Evolutionary conservation across 208 protist genomes (phyloP).

Genomic region (Herpetomonas tarakana): DNA sequence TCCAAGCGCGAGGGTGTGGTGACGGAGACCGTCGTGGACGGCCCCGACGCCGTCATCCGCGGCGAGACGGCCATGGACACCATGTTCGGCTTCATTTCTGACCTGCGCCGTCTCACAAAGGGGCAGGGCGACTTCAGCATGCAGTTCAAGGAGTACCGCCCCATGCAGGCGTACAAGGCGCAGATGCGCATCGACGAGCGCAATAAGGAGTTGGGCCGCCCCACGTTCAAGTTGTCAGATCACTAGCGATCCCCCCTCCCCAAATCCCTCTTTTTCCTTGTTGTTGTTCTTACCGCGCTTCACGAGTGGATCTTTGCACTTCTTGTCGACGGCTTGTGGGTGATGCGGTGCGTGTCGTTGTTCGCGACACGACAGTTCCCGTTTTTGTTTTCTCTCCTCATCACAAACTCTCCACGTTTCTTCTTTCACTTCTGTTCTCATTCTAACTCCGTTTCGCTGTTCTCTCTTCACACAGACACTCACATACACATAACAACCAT

Average conservation of each 20-base stretch:
- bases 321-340: too few species aligned
- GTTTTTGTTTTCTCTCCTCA: too few species aligned
- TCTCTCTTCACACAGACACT: too few species aligned
- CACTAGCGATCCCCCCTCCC: constrained; percentile 17
- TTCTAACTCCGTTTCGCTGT: too few species aligned
- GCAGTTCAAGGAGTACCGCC: constrained; percentile 91
- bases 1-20: constrained; percentile 86
- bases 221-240: constrained; percentile 58
- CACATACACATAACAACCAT: too few species aligned
- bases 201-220: constrained; percentile 79
- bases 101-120: constrained; percentile 90
- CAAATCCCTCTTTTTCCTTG: constrained; percentile 1
- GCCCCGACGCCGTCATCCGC: constrained; percentile 79
- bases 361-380: too few species aligned
- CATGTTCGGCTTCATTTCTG: constrained; percentile 94
- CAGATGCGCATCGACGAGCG: constrained; percentile 89
- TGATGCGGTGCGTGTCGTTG: too few species aligned
- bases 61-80: constrained; percentile 90
- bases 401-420: too few species aligned
- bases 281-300: not conserved
- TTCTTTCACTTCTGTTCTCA: too few species aligned
- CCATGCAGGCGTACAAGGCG: constrained; percentile 89
- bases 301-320: too few species aligned
- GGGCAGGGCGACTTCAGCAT: constrained; percentile 92
- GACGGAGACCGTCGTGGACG: constrained; percentile 80